A percentile compares a stretch with the other conserved stretches of the same genome.
phyloP scores from a whole-genome alignment of 495 filamentous ascomycete genomes.

The Podospora comata region DNA sequence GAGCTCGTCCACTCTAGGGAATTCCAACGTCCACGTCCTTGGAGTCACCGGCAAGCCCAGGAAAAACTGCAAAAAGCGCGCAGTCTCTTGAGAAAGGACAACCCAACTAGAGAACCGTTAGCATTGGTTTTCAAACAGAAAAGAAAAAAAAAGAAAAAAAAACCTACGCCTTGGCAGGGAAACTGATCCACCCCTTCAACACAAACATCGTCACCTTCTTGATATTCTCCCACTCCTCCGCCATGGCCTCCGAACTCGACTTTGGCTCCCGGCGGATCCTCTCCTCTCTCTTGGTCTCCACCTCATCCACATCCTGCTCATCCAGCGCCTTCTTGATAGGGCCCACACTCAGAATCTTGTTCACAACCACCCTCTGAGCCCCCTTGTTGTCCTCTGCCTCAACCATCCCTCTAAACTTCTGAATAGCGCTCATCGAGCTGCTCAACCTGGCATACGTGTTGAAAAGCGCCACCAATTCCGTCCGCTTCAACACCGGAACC shows the following conservation, averaged over 20 bases:
- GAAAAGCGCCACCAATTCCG: constrained; percentile 88
- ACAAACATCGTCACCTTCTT: constrained; percentile 62
- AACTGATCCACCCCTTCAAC: constrained; percentile 61
- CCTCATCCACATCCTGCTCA: constrained; percentile 14
- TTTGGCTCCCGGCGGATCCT: constrained; percentile 35
- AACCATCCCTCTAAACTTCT: constrained; percentile 69
- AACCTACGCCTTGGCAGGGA: constrained; percentile 72
- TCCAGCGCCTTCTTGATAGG: constrained; percentile 9
- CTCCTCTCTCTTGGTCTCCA: constrained; percentile 34
- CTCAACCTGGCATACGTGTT: constrained; percentile 89
- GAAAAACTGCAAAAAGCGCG: constrained; percentile 69
- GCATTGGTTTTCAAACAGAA: constrained; percentile 3
- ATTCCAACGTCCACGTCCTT: constrained; percentile 61
- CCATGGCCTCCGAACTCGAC: constrained; percentile 50
- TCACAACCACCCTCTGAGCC: constrained; percentile 38
- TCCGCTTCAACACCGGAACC: constrained; percentile 75
- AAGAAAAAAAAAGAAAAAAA: neutral
- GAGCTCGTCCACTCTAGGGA: constrained; percentile 54
- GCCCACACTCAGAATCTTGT: neutral
- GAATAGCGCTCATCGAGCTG: constrained; percentile 69
- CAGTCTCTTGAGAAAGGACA: constrained; percentile 58
- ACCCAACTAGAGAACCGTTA: constrained; percentile 49
- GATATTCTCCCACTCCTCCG: constrained; percentile 60
- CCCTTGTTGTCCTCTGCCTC: constrained; percentile 50
- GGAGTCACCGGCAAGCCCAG: constrained; percentile 72